Evolutionary conservation across 768 basidiomycete species (phyloP).

Genomic region (Hemileccinum rubropunctum): DNA sequence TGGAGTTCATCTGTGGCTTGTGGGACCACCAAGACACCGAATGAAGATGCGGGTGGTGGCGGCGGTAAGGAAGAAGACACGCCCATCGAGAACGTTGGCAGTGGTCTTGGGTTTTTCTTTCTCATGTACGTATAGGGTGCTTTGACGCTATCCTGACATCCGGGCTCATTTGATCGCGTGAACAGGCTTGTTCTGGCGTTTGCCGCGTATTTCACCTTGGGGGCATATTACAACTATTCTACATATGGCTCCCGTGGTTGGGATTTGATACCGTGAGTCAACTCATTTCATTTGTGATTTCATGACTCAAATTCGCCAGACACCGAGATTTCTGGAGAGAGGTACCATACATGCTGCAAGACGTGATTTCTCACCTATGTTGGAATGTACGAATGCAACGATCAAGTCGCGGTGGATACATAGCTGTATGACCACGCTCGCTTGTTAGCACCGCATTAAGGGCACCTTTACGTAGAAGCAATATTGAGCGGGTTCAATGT

Average conservation of each 20-base stretch:
- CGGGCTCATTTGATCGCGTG: slow-evolving; percentile 39
- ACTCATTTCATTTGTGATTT: slow-evolving; percentile 4
- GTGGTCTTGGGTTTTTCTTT: slow-evolving; percentile 88
- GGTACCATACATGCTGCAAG: slow-evolving; percentile 80
- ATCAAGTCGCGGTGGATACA: slow-evolving; percentile 68
- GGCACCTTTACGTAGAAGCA: slow-evolving; percentile 14
- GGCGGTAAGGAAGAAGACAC: slow-evolving; percentile 21
- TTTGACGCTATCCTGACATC: slow-evolving; percentile 1
- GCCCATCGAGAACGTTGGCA: slow-evolving; percentile 49
- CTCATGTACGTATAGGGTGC: slow-evolving; percentile 55
- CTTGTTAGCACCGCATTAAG: neutral
- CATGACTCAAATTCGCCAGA: slow-evolving; percentile 35
- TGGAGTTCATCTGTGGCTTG: slow-evolving; percentile 69
- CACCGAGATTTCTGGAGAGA: slow-evolving; percentile 91
- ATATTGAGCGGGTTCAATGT: slow-evolving; percentile 10
- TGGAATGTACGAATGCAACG: slow-evolving; percentile 67
- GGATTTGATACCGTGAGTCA: slow-evolving; percentile 80
- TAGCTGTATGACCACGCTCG: slow-evolving; percentile 63
- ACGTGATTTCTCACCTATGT: slow-evolving; percentile 76
- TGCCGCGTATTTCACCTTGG: slow-evolving; percentile 67
- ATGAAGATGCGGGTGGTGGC: slow-evolving; percentile 25
- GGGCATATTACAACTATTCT: slow-evolving; percentile 86
- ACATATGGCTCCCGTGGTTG: slow-evolving; percentile 81
- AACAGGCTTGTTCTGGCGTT: slow-evolving; percentile 52
- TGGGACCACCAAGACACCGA: slow-evolving; percentile 26